These are phyloP conservation scores for Syncephalastrum contaminatum DNA, from an alignment of 371 early-diverging fungal species.

Conservation along the genomic window DNA sequence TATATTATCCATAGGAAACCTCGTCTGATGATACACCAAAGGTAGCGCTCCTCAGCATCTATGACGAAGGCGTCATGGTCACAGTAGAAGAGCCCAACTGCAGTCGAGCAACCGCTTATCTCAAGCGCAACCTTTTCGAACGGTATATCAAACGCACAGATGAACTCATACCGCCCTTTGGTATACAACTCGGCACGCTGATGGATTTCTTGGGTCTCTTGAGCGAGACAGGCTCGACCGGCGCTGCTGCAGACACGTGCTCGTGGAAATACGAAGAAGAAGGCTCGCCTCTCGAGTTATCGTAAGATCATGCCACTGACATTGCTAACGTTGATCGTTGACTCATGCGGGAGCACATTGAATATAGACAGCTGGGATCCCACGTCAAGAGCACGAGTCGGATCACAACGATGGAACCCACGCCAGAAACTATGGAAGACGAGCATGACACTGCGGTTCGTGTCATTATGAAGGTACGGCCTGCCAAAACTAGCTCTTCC, in stretches of 20 bases:
- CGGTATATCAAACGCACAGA: conserved; percentile 14
- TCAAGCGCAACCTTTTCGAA: conserved; percentile 31
- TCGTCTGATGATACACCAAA: not conserved
- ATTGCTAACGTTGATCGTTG: no score
- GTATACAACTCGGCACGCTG: conserved; percentile 25
- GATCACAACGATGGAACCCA: conserved; percentile 32
- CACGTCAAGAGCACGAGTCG: conserved; percentile 17
- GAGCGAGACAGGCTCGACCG: conserved; percentile 7
- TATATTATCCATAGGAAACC: not conserved
- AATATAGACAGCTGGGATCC: conserved; percentile 18
- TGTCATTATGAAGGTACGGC: not conserved
- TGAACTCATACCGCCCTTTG: conserved; percentile 24
- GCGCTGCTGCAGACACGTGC: conserved; percentile 23
- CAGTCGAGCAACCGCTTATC: conserved; percentile 35
- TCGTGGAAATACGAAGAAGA: conserved; percentile 28
- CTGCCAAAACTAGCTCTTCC: no score
- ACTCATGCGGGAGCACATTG: conserved; percentile 9
- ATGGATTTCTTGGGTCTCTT: conserved; percentile 26
- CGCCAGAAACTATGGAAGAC: conserved; percentile 21
- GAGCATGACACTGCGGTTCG: no score
- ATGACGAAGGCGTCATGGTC: conserved; percentile 38
- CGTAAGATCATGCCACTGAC: conserved; percentile 9
- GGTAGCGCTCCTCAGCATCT: conserved; percentile 28
- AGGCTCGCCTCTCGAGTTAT: conserved; percentile 24
- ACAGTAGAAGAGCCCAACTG: conserved; percentile 27